phyloP scores from a whole-genome alignment of 805 yeast species.

The Ogataea methanolica region DNA sequence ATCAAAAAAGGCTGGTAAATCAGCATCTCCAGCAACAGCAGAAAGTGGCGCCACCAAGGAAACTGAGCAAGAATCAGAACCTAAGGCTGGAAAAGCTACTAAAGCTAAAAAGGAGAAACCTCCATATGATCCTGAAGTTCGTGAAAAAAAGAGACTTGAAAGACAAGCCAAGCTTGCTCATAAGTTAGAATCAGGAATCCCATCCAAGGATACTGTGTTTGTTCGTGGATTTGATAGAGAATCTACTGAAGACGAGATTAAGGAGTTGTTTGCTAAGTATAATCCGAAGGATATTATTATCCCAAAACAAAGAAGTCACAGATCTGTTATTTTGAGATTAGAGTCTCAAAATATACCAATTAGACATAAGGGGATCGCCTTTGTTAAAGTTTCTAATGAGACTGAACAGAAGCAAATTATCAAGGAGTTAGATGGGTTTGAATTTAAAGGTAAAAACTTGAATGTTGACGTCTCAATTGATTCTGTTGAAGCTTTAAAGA shows the following conservation, averaged over 20 bases:
- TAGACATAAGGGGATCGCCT: conserved; percentile 61
- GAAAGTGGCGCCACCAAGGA: too few relatives aligned
- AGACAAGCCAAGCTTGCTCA: conserved; percentile 23
- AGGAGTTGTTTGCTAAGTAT: conserved; percentile 41
- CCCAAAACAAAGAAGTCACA: conserved; percentile 48
- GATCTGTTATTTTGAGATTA: conserved; percentile 37
- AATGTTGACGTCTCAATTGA: conserved; percentile 73
- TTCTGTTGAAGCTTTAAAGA: conserved; percentile 33
- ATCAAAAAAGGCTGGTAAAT: too few relatives aligned
- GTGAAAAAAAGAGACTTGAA: conserved; percentile 1
- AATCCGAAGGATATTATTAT: conserved; percentile 56
- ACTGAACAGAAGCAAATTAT: conserved; percentile 47
- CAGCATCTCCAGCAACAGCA: too few relatives aligned
- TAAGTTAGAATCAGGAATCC: conserved; percentile 43
- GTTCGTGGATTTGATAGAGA: conserved; percentile 55
- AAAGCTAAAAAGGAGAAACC: too few relatives aligned
- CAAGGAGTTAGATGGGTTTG: conserved; percentile 60
- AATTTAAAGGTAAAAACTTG: conserved; percentile 60
- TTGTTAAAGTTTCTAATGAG: conserved; percentile 46
- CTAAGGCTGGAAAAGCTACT: too few relatives aligned
- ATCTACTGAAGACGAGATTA: conserved; percentile 43
- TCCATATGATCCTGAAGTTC: too few relatives aligned
- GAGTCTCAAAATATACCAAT: conserved; percentile 42
- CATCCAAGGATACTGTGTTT: conserved; percentile 56
- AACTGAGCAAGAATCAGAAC: too few relatives aligned